Percentiles rank a stretch among this genome's conserved stretches.
Evolutionary conservation across 345 rosid species (phyloP).

Genomic region (Arabis hirsuta): DNA sequence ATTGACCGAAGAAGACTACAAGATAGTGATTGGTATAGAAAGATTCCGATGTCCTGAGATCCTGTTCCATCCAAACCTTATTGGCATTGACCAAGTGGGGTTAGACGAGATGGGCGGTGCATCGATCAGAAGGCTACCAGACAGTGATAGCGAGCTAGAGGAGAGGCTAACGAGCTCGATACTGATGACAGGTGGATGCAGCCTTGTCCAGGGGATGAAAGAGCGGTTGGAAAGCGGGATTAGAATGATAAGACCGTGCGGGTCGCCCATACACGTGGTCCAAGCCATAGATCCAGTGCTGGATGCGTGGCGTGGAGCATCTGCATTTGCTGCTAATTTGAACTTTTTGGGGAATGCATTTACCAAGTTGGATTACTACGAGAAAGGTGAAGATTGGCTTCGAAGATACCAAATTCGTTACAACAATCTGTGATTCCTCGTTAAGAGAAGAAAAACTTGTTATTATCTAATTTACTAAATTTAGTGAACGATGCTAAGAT

Average conservation of each 20-base stretch:
- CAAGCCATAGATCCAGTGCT: conserved; percentile 78
- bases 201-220: conserved; percentile 67
- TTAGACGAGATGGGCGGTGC: conserved; percentile 86
- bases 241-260: conserved; percentile 83
- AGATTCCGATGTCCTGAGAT: conserved; percentile 92
- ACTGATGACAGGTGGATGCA: conserved; percentile 80
- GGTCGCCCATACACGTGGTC: conserved; percentile 65
- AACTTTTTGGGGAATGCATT: conserved; percentile 68
- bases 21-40: conserved; percentile 76
- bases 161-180: conserved; percentile 71
- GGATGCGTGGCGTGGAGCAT: conserved; percentile 99
- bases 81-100: conserved; percentile 89
- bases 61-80: conserved; percentile 72
- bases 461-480: neutral
- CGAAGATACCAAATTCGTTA: conserved; percentile 68
- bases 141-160: conserved; percentile 52
- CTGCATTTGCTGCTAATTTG: conserved; percentile 60
- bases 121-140: conserved; percentile 68
- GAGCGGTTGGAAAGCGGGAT: conserved; percentile 80
- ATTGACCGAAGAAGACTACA: conserved; percentile 87
- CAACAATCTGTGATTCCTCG: conserved; percentile 27
- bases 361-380: conserved; percentile 69
- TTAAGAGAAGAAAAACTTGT: neutral
- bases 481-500: conserved; percentile 4
- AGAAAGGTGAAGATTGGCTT: conserved; percentile 97